Base-by-base conservation (phyloP, 768 basidiomycete species). In the Tephrocybe sp. region DNA sequence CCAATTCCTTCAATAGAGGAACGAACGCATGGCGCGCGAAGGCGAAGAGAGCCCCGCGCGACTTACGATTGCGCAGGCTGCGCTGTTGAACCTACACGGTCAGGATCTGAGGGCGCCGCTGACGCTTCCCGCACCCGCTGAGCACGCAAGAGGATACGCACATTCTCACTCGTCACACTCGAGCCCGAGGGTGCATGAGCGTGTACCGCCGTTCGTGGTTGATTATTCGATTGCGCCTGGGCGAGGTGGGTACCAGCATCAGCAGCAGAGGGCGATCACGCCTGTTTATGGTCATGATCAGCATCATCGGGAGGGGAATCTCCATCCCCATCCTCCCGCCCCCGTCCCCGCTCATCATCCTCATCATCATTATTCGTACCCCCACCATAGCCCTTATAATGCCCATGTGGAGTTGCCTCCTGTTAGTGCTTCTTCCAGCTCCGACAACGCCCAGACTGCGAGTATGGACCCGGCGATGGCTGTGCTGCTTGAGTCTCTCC, bases 61-160 rank as follows among this genome's bases (percentile, higher is more conserved):
- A 15, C 67, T 91, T 24, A 87, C 87, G 5, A 89, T 91, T 55
- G 88, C 88, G 0, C 87, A 89, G 58, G 88, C 88, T 5, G 79
- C 88, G 1, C 65, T 91, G 19, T 77, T 91, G 46, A 91, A 88
- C 60, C 74, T 89, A 35, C 84, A 79, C 46, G 88, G 88, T 5
- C 80, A 84, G 45, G 84, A 87, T 18, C 59, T 78, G 60, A 49
- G 73, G 22, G 36, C 4, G 9, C 16, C 0, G n/a, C 35, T 16
- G 25, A 19, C 16, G 19, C 34, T 42, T 24, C 11, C 26, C 35
- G 26, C 25, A 5, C 16, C 19, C 28, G 13, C n/a, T 15, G 15
- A 25, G 3, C 41, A 39, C 19, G 16, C 16, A 8, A 37, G 34
- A 18, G 37, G 27, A 3, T 26, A 25, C 16, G 35, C 41, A 21